Evolutionary conservation across 495 filamentous ascomycete genomes (phyloP).

Genomic region (Usnea hakonensis): DNA sequence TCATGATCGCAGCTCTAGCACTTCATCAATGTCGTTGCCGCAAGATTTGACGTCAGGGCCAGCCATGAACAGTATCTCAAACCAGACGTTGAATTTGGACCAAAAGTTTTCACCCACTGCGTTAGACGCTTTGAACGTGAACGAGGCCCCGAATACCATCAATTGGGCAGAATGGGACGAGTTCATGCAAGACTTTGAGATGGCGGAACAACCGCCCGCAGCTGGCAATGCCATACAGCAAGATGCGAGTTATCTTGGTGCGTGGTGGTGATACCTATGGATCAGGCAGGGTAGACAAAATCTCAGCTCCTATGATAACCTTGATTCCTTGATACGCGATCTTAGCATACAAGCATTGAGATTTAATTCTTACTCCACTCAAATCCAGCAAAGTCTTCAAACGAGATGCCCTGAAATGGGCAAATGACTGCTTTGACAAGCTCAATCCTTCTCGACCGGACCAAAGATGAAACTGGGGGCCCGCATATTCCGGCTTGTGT

Average conservation of each 20-base stretch:
- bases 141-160: constrained; percentile 9
- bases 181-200: constrained; percentile 45
- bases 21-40: not conserved
- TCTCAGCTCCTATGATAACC: not conserved
- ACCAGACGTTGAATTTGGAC: not conserved
- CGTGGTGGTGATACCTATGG: constrained; percentile 14
- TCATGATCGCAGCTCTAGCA: not conserved
- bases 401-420: not conserved
- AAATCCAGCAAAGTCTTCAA: not conserved
- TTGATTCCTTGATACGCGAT: not conserved
- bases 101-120: not conserved
- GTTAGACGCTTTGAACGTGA: constrained; percentile 3
- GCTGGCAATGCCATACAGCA: not conserved
- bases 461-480: constrained; percentile 11
- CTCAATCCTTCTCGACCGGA: constrained; percentile 1
- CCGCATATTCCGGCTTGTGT: constrained; percentile 24
- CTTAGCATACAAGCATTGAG: not conserved
- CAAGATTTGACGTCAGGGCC: not conserved
- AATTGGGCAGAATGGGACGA: constrained; percentile 44
- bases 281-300: not conserved
- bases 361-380: not conserved
- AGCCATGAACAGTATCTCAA: not conserved
- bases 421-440: not conserved
- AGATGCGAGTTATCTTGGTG: constrained; percentile 7
- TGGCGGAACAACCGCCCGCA: constrained; percentile 19